Evolutionary conservation across 2,329 filamentous ascomycete species (phyloP).

Genomic region (Periglandula ipomoeae): DNA sequence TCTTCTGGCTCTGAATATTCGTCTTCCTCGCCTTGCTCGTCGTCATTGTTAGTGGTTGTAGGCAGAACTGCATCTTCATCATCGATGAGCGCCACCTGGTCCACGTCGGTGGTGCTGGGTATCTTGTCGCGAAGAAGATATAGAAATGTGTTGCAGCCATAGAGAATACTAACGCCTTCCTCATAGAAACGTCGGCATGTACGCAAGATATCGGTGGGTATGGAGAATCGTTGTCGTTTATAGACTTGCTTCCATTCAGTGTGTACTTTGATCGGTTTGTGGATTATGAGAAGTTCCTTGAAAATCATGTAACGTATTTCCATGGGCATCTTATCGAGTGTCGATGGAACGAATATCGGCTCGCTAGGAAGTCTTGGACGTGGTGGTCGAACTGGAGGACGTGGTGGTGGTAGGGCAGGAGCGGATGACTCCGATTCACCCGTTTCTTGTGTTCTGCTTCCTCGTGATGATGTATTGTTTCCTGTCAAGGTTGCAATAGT

Average conservation of each 20-base stretch:
- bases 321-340: slow-evolving; percentile 13
- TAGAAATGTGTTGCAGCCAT: slow-evolving; percentile 37
- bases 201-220: slow-evolving; percentile 28
- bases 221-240: slow-evolving; percentile 16
- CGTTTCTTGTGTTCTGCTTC: background rate
- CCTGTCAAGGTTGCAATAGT: background rate
- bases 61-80: slow-evolving; percentile 2
- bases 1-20: slow-evolving; percentile 9
- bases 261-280: slow-evolving; percentile 23
- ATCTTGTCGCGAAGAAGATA: slow-evolving; percentile 34
- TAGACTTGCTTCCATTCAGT: slow-evolving; percentile 25
- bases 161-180: slow-evolving; percentile 34
- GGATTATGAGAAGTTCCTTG: slow-evolving; percentile 20
- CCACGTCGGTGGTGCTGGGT: slow-evolving; percentile 12
- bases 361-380: background rate
- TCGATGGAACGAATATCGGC: background rate
- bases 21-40: slow-evolving; percentile 4
- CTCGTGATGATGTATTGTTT: background rate
- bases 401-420: background rate
- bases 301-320: slow-evolving; percentile 25
- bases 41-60: slow-evolving; percentile 3
- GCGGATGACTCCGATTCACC: background rate
- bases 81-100: slow-evolving; percentile 11
- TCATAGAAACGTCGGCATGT: slow-evolving; percentile 23
- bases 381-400: background rate